These are phyloP conservation scores for Globisporangium nodosum DNA, from an alignment of 352 stramenopile genomes.

Conservation along the genomic window DNA sequence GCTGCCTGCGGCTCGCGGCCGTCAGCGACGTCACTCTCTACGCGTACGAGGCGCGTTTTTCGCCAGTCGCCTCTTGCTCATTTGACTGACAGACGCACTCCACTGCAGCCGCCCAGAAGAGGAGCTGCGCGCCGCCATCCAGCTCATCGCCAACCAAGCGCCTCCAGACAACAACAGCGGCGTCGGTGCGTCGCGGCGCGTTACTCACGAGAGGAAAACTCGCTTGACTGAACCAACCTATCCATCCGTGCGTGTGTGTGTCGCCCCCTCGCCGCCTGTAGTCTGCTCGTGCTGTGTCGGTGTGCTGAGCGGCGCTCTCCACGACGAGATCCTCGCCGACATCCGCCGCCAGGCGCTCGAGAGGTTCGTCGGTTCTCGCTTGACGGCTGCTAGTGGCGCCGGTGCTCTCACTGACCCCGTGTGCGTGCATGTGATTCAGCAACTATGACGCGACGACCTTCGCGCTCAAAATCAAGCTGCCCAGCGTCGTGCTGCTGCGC, in stretches of 20 bases:
- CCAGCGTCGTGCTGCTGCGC: conserved; percentile 67
- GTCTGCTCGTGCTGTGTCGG: conserved; percentile 72
- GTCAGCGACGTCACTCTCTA: conserved; percentile 44
- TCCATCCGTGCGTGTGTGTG: conserved; percentile 1
- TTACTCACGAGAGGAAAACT: not conserved
- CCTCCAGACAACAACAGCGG: not conserved
- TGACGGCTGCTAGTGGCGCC: no score
- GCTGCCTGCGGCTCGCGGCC: conserved; percentile 55
- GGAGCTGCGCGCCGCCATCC: conserved; percentile 18
- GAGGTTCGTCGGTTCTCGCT: conserved; percentile 12
- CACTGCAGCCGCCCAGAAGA: conserved; percentile 23
- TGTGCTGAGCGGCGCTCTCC: conserved; percentile 42
- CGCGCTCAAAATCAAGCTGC: conserved; percentile 76
- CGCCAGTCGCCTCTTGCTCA: not conserved
- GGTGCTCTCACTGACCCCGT: not conserved
- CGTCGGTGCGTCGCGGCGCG: not conserved
- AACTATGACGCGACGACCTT: conserved; percentile 67
- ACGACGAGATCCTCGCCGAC: conserved; percentile 37
- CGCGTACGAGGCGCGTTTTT: conserved; percentile 19
- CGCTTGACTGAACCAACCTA: not conserved
- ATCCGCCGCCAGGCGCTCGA: conserved; percentile 30
- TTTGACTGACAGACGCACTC: not conserved
- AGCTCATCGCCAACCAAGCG: not conserved
- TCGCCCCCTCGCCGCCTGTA: conserved; percentile 9
- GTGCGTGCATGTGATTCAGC: conserved; percentile 11